A percentile compares a stretch with the other conserved stretches of the same genome.
These are phyloP conservation scores for Styphnolobium japonicum DNA, from an alignment of 306 rosid genomes.

Conservation along the genomic window DNA sequence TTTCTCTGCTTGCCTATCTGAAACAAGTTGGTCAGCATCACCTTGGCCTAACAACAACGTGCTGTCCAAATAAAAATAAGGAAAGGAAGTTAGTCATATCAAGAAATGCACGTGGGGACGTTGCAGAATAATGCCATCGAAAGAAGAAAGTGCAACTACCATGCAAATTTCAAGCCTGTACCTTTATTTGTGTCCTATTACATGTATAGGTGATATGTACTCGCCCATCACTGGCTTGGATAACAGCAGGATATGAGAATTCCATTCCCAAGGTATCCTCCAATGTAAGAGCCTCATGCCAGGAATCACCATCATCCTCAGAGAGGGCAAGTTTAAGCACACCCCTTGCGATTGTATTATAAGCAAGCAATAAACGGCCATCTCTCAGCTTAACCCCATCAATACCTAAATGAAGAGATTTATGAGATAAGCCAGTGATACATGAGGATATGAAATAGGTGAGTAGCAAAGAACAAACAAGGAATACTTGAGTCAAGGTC, in stretches of 20 bases:
- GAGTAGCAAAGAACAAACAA: background rate
- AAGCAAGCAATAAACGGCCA: conserved; percentile 64
- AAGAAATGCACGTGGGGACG: background rate
- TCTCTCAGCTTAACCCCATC: conserved; percentile 86
- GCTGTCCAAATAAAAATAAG: conserved; percentile 56
- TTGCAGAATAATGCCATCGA: background rate
- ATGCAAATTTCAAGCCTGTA: conserved; percentile 24
- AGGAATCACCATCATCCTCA: conserved; percentile 81
- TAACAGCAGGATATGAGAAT: conserved; percentile 95
- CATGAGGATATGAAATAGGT: conserved; percentile 15
- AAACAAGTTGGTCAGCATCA: conserved; percentile 32
- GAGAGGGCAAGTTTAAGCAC: conserved; percentile 80
- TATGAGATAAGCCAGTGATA: background rate
- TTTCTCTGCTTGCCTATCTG: background rate
- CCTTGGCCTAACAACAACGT: conserved; percentile 60
- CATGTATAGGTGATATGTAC: conserved; percentile 87
- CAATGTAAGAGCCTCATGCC: conserved; percentile 68
- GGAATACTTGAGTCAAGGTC: background rate
- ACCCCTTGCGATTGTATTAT: conserved; percentile 70
- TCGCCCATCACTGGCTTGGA: conserved; percentile 73
- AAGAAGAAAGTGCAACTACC: conserved; percentile 4
- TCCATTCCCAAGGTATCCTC: conserved; percentile 76
- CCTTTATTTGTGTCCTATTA: conserved; percentile 88
- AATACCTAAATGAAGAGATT: conserved; percentile 50
- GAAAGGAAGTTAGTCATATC: conserved; percentile 20